phyloP scores from a whole-genome alignment of 345 rosid species.

The Gossypium herbaceum region DNA sequence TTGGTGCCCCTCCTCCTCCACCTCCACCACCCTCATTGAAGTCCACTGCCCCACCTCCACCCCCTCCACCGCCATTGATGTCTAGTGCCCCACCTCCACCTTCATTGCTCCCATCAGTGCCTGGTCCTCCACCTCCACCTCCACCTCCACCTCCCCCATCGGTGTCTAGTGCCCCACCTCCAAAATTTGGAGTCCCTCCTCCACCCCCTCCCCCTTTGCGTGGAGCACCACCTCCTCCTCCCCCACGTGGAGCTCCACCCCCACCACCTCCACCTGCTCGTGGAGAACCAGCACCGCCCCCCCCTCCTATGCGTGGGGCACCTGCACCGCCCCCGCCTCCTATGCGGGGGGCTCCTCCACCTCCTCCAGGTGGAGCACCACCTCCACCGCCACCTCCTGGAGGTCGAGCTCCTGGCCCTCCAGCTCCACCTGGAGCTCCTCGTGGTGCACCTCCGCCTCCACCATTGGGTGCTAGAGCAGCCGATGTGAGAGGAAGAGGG shows the following conservation, averaged over 20 bases:
- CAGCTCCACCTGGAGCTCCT: constrained; percentile 64
- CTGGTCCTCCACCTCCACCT: background rate
- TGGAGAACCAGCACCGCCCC: constrained; percentile 14
- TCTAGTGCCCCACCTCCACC: background rate
- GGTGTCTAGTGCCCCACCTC: background rate
- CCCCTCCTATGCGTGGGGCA: constrained; percentile 6
- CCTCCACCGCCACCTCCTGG: constrained; percentile 43
- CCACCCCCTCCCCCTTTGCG: background rate
- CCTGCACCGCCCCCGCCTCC: constrained; percentile 45
- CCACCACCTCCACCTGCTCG: constrained; percentile 6
- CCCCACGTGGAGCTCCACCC: background rate
- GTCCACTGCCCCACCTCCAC: constrained; percentile 12
- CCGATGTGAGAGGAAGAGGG: constrained; percentile 53
- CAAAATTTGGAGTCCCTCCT: background rate
- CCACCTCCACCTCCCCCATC: constrained; percentile 21
- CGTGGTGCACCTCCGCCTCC: constrained; percentile 67
- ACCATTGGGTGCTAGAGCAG: constrained; percentile 21
- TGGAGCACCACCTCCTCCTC: constrained; percentile 23
- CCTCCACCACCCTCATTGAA: background rate
- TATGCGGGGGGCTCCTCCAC: constrained; percentile 31
- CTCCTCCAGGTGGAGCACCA: constrained; percentile 39
- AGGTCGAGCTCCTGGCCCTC: constrained; percentile 42
- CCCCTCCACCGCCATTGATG: background rate
- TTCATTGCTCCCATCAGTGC: background rate
- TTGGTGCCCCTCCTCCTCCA: background rate